phyloP scores from a whole-genome alignment of 768 basidiomycete species.

The Kwoniella botswanensis region DNA sequence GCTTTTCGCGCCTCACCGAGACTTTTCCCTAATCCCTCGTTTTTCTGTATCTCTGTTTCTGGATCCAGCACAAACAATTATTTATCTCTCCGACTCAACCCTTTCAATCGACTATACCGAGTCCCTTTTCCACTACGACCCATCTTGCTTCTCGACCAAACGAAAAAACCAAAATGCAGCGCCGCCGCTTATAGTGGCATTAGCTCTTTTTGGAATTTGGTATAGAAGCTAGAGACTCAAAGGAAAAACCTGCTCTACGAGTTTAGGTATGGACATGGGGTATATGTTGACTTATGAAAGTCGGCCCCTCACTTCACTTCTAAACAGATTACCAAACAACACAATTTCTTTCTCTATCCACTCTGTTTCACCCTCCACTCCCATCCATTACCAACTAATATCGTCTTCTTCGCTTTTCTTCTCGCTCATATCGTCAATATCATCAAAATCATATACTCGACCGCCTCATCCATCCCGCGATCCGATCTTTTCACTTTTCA shows the following conservation, averaged over 20 bases:
- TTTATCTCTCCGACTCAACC: slow-evolving; percentile 38
- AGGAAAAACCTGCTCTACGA: slow-evolving; percentile 47
- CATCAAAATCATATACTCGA: slow-evolving; percentile 30
- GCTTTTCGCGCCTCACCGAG: slow-evolving; percentile 47
- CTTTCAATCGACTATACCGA: slow-evolving; percentile 34
- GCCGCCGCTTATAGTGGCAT: slow-evolving; percentile 51
- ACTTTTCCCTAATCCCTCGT: slow-evolving; percentile 28
- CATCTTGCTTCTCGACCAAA: slow-evolving; percentile 15
- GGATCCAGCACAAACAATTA: slow-evolving; percentile 14
- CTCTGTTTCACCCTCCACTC: slow-evolving; percentile 14
- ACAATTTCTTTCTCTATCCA: not conserved
- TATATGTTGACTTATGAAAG: slow-evolving; percentile 45
- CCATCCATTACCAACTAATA: slow-evolving; percentile 2
- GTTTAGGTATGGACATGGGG: slow-evolving; percentile 51
- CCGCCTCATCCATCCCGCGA: slow-evolving; percentile 60
- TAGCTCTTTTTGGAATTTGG: not conserved
- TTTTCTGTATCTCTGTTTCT: slow-evolving; percentile 8
- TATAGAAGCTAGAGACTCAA: slow-evolving; percentile 8
- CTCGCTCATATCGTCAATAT: slow-evolving; percentile 7
- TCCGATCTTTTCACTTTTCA: not conserved
- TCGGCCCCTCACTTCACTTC: slow-evolving; percentile 25
- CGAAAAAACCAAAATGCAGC: slow-evolving; percentile 52
- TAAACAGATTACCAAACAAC: slow-evolving; percentile 13
- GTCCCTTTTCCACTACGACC: slow-evolving; percentile 26
- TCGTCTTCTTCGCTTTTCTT: slow-evolving; percentile 18